A percentile compares a stretch with the other conserved stretches of the same genome.
phyloP scores from a whole-genome alignment of 495 filamentous ascomycete species.

The Talaromyces trachyspermus region DNA sequence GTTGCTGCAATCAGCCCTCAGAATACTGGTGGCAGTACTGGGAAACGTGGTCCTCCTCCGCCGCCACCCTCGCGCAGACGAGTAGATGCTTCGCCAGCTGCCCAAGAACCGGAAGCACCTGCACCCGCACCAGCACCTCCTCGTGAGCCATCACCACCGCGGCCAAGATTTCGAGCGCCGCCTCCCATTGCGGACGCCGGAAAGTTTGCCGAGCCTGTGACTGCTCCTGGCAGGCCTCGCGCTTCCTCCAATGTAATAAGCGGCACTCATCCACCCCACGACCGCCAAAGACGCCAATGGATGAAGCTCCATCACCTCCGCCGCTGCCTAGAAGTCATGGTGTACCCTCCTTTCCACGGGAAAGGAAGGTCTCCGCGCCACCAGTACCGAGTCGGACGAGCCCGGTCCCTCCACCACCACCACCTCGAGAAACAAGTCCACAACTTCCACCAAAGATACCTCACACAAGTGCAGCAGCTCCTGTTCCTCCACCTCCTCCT shows the following conservation, averaged over 20 bases:
- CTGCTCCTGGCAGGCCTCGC: constrained; percentile 46
- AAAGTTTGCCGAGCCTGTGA: constrained; percentile 57
- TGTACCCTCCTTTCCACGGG: constrained; percentile 78
- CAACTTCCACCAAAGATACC: constrained; percentile 69
- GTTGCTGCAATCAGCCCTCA: constrained; percentile 55
- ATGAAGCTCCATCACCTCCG: constrained; percentile 41
- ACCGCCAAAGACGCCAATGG: constrained; percentile 79
- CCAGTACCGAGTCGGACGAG: too few species aligned
- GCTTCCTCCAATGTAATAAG: constrained; percentile 53
- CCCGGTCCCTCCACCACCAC: constrained; percentile 61
- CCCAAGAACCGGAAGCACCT: constrained; percentile 51
- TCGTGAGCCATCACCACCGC: constrained; percentile 44
- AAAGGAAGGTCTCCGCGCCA: constrained; percentile 54
- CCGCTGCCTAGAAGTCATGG: constrained; percentile 48
- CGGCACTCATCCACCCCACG: constrained; percentile 80
- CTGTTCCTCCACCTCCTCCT: constrained; percentile 54
- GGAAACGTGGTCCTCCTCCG: constrained; percentile 66
- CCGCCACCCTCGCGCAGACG: constrained; percentile 80
- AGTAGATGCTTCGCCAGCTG: constrained; percentile 35
- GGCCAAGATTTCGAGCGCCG: constrained; percentile 64
- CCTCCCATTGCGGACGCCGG: constrained; percentile 83
- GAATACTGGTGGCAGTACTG: constrained; percentile 54
- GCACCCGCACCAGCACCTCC: constrained; percentile 41
- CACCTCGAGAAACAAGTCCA: constrained; percentile 53
- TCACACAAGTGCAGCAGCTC: constrained; percentile 23